These are phyloP conservation scores for Cardamine chenopodiifolia DNA, from an alignment of 345 rosid genomes.

Conservation along the genomic window DNA sequence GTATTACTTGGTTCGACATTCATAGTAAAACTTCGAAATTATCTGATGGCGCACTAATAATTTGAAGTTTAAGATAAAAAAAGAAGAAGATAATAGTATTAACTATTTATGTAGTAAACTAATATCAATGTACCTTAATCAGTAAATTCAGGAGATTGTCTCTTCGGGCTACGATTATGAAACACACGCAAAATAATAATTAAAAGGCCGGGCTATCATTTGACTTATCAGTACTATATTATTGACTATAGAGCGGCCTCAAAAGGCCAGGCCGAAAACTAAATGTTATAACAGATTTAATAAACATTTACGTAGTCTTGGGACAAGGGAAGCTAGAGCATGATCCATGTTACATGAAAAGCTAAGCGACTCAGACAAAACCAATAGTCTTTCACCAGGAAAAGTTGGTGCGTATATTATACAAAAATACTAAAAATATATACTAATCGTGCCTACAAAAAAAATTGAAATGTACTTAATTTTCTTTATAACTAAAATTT, in stretches of 20 bases:
- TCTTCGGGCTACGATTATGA: constrained; percentile 21
- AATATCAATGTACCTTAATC: constrained; percentile 13
- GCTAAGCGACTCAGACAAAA: background rate
- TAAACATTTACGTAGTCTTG: constrained; percentile 1
- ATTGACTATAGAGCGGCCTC: constrained; percentile 32
- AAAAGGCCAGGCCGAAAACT: constrained; percentile 15
- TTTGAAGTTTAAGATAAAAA: constrained; percentile 11
- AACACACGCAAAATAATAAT: constrained; percentile 5
- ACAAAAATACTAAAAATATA: background rate
- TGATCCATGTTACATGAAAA: constrained; percentile 6
- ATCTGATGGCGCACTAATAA: background rate
- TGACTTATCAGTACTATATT: constrained; percentile 9
- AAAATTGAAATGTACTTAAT: background rate
- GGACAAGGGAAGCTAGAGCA: constrained; percentile 6
- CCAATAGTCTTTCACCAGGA: background rate
- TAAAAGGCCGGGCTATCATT: background rate
- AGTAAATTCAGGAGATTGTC: constrained; percentile 33
- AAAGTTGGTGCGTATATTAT: background rate
- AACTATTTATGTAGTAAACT: background rate
- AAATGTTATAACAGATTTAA: background rate
- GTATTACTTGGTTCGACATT: background rate
- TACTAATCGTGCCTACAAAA: background rate
- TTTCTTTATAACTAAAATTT: background rate
- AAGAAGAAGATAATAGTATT: background rate
- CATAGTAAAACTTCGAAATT: background rate